Percentiles rank a stretch among this genome's conserved stretches.
Conservation (phyloP, 73 alveolate genomes). For the Diophrys appendiculata region DNA sequence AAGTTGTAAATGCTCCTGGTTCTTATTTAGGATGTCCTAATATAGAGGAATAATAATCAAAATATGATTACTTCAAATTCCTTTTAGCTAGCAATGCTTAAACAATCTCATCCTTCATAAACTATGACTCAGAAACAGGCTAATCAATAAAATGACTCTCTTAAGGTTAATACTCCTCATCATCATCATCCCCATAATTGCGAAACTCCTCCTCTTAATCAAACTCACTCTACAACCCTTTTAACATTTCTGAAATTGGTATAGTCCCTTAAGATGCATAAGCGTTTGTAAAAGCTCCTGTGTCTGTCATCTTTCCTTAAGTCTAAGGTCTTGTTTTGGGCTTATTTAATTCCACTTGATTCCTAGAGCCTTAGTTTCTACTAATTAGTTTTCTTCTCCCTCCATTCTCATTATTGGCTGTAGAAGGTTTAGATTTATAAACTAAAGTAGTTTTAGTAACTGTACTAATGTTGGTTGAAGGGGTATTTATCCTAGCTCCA, state of each 20-base stretch:
- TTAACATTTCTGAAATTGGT: no score
- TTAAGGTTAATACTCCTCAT: no score
- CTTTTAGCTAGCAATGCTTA: background rate
- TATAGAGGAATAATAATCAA: background rate
- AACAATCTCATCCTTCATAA: background rate
- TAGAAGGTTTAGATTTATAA: background rate
- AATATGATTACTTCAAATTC: background rate
- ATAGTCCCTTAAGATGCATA: no score
- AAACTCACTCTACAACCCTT: no score
- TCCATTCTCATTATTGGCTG: background rate
- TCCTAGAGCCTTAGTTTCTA: no score
- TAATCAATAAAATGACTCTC: no score
- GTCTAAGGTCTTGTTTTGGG: background rate
- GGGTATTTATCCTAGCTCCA: background rate
- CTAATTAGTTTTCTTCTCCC: background rate
- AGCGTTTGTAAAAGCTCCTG: background rate
- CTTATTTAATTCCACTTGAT: no score
- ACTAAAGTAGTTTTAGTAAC: background rate
- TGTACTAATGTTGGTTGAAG: background rate
- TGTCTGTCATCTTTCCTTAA: background rate
- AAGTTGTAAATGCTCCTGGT: background rate
- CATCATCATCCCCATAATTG: no score
- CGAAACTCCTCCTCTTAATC: no score
- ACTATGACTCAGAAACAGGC: background rate
- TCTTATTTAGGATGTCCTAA: background rate